Conservation (phyloP, 306 rosid genomes). For the Vigna radiata region DNA sequence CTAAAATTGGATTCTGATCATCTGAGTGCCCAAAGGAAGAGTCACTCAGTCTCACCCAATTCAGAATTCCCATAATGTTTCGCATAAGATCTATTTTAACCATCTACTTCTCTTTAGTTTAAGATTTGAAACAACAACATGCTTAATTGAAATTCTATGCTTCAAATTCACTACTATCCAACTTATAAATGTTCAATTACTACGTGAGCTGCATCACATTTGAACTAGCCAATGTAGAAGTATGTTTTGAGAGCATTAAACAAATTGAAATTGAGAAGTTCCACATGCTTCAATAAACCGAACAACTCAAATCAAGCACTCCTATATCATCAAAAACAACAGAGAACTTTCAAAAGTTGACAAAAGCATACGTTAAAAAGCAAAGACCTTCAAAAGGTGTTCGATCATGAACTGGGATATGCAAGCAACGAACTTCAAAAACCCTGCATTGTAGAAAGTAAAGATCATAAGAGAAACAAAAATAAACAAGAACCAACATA, state of each 20-base stretch:
- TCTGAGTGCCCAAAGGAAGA: background rate
- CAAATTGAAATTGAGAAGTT: background rate
- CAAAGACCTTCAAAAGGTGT: slow-evolving; percentile 90
- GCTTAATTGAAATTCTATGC: slow-evolving; percentile 1
- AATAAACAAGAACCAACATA: slow-evolving; percentile 1
- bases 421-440: slow-evolving; percentile 93
- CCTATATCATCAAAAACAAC: slow-evolving; percentile 6
- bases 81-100: background rate
- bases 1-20: background rate
- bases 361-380: slow-evolving; percentile 42
- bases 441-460: slow-evolving; percentile 59
- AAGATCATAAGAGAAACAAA: slow-evolving; percentile 18
- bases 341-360: slow-evolving; percentile 32
- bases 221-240: background rate
- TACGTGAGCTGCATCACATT: background rate
- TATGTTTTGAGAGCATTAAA: background rate
- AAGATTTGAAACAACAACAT: background rate
- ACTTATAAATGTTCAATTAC: background rate
- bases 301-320: background rate
- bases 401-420: slow-evolving; percentile 81
- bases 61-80: background rate
- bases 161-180: background rate
- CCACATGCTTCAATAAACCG: background rate
- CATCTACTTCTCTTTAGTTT: background rate
- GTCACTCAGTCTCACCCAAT: background rate